Base-by-base conservation (phyloP, 805 yeast genomes). In the Kluyveromyces lactis region DNA sequence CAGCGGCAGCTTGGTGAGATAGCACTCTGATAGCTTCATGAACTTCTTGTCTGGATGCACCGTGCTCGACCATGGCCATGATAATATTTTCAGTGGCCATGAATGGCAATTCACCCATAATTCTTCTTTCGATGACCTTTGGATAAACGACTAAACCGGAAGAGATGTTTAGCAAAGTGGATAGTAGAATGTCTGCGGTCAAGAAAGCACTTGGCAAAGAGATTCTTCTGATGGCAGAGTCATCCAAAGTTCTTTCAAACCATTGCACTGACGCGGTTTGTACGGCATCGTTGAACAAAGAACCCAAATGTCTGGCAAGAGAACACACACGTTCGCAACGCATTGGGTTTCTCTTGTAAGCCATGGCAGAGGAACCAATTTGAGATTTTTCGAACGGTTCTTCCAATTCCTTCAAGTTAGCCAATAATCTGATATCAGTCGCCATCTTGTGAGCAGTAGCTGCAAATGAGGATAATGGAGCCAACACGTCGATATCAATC, bases 261-360 rank as follows among this genome's bases (percentile, higher is more conserved):
- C 98, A 92, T 70, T 92, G 98, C 38, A 92, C 97, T 26, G 95
- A 82, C 6, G 97, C 94, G 36, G 98, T 92, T 67, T 86, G 92
- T 53, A 90, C 84, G 39, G 96, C 94, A 65, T 92, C 97, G 58
- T 73, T 86, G 68, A 82, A 84, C 52, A 87, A 70, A 13, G 95
- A 82, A 48, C 95, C 95, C 66, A 92, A 66, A 64, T 90, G 97
- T 71, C 98, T 85, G 16, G 97, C 79, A 50, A 92, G 75, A n/a
- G 98, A 92, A 70, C 98, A 92, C 44, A 92, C 97, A 66, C 98
- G 80, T 72, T 92, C 98, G 60, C 90, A 82, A 72, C 98, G 83
- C 98, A 92, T 92, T 66, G 98, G 98, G 70, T 92, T 92, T 71
- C 98, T 82, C 77, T 92, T 92, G 73, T 92, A 92, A 23, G 98